Evolutionary conservation across 2,329 filamentous ascomycete species (phyloP), one percentile per base, ranked within the genome.

Genomic region (Botrytis hyacinthi): DNA sequence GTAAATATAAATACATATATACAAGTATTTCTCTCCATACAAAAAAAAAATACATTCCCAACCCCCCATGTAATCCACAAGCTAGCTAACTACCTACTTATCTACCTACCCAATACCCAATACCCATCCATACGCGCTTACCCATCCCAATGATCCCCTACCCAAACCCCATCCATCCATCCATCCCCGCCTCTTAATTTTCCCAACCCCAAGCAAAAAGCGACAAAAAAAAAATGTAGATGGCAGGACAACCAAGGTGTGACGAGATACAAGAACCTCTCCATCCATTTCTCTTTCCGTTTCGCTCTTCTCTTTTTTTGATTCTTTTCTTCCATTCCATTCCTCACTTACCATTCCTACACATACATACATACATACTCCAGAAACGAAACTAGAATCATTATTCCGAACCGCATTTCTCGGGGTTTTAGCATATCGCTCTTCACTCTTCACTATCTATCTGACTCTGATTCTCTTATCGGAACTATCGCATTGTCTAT

Each of bases 171-270:
- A 65, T 40, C 35, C 35, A 35, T 35, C 4, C 32, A 44, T 44
- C 42, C 42, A 9, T 48, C 57, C 70, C 70, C 70, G 70, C 70
- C 70, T 62, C 60, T 63, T 4, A 60, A 26, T 26, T 65, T 71
- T 48, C 32, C 59, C 59, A 48, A 48, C n/a, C 26, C 59, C 70
- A 46, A 65, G 70, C 42, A 71, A 59, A 57, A 62, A 26, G 32
- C 37, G 42, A 29, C 16, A 29, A 37, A 32, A 22, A 67, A 73
- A 76, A 76, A 76, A 62, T n/a, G 62, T 40, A 59, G 72, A 75
- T 76, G 75, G 75, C 75, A 73, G 75, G 75, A 75, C 73, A 75
- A 75, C 73, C 29, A 26, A 61, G 35, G 4, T 51, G 26, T 14
- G 48, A 48, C 20, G 9, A 10, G 46, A 57, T 72, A 73, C 71